Conservation (phyloP, 306 rosid genomes). For the Quercus bicolor region DNA sequence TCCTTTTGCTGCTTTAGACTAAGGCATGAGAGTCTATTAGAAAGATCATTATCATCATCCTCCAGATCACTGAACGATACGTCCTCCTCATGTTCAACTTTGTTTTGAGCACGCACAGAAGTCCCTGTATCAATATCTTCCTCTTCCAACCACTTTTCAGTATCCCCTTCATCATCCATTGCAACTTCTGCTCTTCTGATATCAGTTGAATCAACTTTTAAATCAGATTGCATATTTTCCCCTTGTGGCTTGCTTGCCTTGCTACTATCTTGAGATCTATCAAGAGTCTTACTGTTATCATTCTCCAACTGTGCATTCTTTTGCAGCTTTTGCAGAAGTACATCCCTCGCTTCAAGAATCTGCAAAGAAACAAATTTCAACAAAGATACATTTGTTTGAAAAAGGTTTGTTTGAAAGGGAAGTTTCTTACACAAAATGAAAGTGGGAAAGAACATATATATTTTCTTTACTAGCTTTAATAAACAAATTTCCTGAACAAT, state of each 20-base stretch:
- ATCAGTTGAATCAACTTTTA: constrained; percentile 30
- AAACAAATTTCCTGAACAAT: background rate
- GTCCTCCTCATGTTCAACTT: constrained; percentile 43
- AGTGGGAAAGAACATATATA: too few species aligned
- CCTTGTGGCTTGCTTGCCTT: constrained; percentile 28
- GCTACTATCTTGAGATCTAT: constrained; percentile 26
- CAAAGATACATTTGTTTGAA: background rate
- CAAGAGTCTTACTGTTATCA: constrained; percentile 20
- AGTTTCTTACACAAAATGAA: background rate
- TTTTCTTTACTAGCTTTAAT: background rate
- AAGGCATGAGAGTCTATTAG: constrained; percentile 37
- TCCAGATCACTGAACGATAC: constrained; percentile 86
- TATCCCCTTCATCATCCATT: constrained; percentile 39
- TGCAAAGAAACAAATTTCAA: constrained; percentile 20
- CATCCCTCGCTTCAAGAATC: constrained; percentile 75
- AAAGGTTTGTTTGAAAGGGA: too few species aligned
- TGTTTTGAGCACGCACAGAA: constrained; percentile 31
- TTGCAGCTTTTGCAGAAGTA: constrained; percentile 51
- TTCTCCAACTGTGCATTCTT: constrained; percentile 36
- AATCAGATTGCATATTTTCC: constrained; percentile 22
- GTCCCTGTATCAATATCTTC: constrained; percentile 39
- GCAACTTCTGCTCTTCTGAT: constrained; percentile 32
- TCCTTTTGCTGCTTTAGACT: too few species aligned
- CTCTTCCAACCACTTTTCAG: constrained; percentile 46
- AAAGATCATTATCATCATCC: constrained; percentile 47